Conservation (phyloP, 2,329 filamentous ascomycete genomes). For the Talaromyces sp. region DNA sequence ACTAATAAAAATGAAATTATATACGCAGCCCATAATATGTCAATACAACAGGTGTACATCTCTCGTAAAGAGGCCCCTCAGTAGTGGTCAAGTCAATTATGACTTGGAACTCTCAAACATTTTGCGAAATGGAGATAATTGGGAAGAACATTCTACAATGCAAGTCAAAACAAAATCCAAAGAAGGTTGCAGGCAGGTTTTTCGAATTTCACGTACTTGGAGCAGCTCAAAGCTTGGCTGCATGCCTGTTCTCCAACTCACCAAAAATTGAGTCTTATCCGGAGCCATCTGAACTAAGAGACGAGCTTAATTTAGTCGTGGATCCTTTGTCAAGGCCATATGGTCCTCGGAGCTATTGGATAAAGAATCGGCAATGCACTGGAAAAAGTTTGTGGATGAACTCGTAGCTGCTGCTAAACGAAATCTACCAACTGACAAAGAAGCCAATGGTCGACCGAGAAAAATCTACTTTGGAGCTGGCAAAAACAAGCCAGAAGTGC, state of each 20-base stretch:
- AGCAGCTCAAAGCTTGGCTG: neutral
- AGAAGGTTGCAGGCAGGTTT: neutral
- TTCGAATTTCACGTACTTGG: neutral
- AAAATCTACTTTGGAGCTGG: neutral
- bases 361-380: neutral
- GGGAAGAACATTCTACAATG: neutral
- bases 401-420: neutral
- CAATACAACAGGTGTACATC: neutral
- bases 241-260: neutral
- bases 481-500: neutral
- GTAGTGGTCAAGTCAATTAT: neutral
- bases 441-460: neutral
- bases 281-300: too few species aligned
- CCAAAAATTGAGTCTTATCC: neutral
- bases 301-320: too few species aligned
- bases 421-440: neutral
- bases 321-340: too few species aligned
- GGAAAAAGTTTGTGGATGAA: neutral
- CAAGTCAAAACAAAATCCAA: neutral
- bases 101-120: neutral
- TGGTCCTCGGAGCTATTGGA: neutral
- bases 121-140: neutral
- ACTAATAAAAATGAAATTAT: neutral
- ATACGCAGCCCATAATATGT: neutral
- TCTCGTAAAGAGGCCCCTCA: neutral